Evolutionary conservation across 139 green algal species (phyloP), one percentile per base, ranked within the genome.

Genomic region (Chlorella sp.): DNA sequence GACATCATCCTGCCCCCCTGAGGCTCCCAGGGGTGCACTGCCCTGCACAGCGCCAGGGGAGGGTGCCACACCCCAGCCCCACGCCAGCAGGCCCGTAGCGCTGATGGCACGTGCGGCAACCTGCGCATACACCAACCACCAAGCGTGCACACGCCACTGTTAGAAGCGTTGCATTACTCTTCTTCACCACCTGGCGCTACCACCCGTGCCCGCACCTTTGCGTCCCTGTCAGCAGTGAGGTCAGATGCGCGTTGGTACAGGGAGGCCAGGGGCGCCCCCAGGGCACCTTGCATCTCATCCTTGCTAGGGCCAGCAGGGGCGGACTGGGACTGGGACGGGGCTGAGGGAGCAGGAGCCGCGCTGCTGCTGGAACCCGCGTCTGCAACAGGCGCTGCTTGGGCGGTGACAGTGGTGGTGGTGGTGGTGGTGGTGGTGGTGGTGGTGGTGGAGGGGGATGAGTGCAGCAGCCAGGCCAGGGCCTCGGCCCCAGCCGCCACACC

Each of bases 191-290:
- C n/a, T n/a, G n/a, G n/a, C n/a, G n/a, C n/a, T n/a, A n/a, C n/a
- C n/a, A n/a, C n/a, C n/a, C n/a, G n/a, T n/a, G n/a, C n/a, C n/a
- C n/a, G n/a, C 42, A 89, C 83, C 69, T 90, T 88, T 2, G 67
- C 31, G 2, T 87, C 83, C 35, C 76, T 83, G 42, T 85, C 84
- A 3, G 14, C 27, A 35, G 83, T 49, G 51, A 87, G 64, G 35
- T 42, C 35, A n/a, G 55, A 1, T 22, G 79, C 62, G 66, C 68
- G 92, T 17, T 17, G 42, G 55, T n/a, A 31, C 20, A 63, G 24
- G 20, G 14, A 20, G 20, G 20, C 55, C 55, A 63, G 24, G 4
- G 55, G 20, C 55, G 17, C 55, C 14, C 55, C 55, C 55, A 63
- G 20, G 4, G 55, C 55, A n/a, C 14, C 55, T 6, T 31, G 14